Base-by-base conservation (phyloP, 192 early-diverging fungal species). In the Cladochytrium replicatum region DNA sequence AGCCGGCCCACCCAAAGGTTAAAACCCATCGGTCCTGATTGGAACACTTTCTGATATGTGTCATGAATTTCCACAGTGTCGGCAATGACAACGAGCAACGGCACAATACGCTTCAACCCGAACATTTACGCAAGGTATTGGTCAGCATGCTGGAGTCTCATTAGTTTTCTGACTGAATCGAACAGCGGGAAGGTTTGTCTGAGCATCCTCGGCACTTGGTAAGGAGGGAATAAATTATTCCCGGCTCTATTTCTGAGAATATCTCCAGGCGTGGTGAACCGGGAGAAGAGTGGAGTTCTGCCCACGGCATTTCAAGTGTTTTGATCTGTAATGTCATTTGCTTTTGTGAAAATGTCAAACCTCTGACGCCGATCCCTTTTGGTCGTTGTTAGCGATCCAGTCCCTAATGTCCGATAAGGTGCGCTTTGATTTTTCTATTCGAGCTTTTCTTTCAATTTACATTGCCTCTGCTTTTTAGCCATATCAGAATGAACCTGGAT, bases 401-500 rank as follows among this genome's bases (percentile, higher is more conserved):
- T 72, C 68, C 1, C 59, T 82, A 7, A 66, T 82, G 67, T 70
- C 60, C 19, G 80, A 81, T 28, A 68, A 61, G 48, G 71, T 71
- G 2, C 32, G 38, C 6, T 54, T 67, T 50, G 38, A 46, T 37
- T 46, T 11, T 13, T 19, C 3, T 32, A 6, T 38, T 19, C 27
- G 23, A 9, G 32, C 32, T 2, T 22, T 54, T 31, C 29, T 48
- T 15, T 57, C 44, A 29, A 13, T 24, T 15, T 26, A 13, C 43
- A 4, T 13, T 25, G 31, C 9, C 29, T 21, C 13, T n/a, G 27
- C 32, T n/a, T n/a, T n/a, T n/a, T 38, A 58, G 50, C 69, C 69
- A 9, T 81, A 77, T 51, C 63, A 62, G 51, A 82, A 82, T 41
- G 80, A 82, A 61, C 80, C 80, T 29, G 74, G 77, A 19, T 69